phyloP scores from a whole-genome alignment of 257 asterid species.

The Nicotiana attenuata region DNA sequence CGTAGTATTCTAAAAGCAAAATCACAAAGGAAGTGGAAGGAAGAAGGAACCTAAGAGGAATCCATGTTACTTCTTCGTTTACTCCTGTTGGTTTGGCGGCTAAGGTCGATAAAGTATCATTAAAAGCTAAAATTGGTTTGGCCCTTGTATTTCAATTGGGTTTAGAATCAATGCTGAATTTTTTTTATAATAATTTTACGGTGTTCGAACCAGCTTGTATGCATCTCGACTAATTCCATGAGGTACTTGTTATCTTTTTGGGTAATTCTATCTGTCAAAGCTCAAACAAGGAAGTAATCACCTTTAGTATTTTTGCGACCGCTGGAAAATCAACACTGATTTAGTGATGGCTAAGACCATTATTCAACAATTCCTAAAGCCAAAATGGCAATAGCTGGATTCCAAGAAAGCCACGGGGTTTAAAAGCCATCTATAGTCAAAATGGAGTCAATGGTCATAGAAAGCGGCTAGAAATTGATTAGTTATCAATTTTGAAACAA shows the following conservation, averaged over 20 bases:
- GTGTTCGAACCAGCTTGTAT: too few relatives aligned
- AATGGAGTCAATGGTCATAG: background rate
- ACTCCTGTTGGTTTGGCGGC: background rate
- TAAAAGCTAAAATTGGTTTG: background rate
- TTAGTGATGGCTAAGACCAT: background rate
- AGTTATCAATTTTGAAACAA: background rate
- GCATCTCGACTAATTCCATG: too few relatives aligned
- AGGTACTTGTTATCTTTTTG: too few relatives aligned
- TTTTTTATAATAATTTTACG: too few relatives aligned
- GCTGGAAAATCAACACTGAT: background rate
- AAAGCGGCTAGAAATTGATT: background rate
- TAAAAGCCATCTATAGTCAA: background rate
- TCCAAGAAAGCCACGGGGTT: background rate
- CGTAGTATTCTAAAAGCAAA: background rate
- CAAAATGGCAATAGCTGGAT: constrained; percentile 1
- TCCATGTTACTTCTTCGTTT: background rate
- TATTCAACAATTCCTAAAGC: background rate
- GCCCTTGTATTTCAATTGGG: background rate
- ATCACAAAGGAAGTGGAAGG: background rate
- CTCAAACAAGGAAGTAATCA: too few relatives aligned
- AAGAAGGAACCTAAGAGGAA: background rate
- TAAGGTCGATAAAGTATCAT: background rate
- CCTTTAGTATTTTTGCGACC: too few relatives aligned
- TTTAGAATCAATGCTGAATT: background rate
- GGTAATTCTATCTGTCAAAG: too few relatives aligned